These are phyloP conservation scores for Rhizodiscina lignyota DNA, from an alignment of 495 filamentous ascomycete genomes.

Conservation along the genomic window DNA sequence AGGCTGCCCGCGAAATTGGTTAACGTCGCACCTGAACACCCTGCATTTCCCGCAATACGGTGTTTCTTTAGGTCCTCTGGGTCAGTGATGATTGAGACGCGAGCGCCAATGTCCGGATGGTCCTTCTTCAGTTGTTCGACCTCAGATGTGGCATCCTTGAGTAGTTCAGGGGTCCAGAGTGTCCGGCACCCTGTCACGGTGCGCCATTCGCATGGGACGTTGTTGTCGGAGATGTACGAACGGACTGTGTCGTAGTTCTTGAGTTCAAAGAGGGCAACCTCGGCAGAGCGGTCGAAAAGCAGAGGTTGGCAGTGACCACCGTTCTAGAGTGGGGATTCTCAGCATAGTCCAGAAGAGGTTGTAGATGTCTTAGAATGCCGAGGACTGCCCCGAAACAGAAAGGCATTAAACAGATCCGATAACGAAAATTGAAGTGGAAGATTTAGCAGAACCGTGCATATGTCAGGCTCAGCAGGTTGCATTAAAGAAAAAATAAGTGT, in stretches of 20 bases:
- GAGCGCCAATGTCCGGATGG: constrained; percentile 34
- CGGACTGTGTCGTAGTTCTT: constrained; percentile 36
- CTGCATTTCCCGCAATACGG: constrained; percentile 27
- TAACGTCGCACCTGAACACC: constrained; percentile 28
- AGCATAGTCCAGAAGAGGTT: background rate
- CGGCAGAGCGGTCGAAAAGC: constrained; percentile 30
- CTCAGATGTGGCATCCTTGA: constrained; percentile 25
- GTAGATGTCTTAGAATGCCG: too few relatives aligned
- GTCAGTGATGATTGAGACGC: constrained; percentile 16
- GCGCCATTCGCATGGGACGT: constrained; percentile 47
- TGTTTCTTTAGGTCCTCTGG: constrained; percentile 15
- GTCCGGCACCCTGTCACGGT: constrained; percentile 33
- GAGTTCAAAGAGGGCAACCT: constrained; percentile 48
- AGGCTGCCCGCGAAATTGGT: constrained; percentile 29
- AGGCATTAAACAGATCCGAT: too few relatives aligned
- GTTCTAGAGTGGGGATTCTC: constrained; percentile 28
- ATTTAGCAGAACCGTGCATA: too few relatives aligned
- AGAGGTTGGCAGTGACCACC: constrained; percentile 60
- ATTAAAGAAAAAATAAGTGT: too few relatives aligned
- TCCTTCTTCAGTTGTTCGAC: constrained; percentile 24
- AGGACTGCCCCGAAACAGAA: too few relatives aligned
- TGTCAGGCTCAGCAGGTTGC: background rate
- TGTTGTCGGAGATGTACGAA: constrained; percentile 29
- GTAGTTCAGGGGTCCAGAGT: constrained; percentile 31
- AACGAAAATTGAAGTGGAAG: too few relatives aligned